A percentile compares a stretch with the other conserved stretches of the same genome.
Conservation (phyloP, 176 grass and related monocot genomes). For the Lolium perenne region DNA sequence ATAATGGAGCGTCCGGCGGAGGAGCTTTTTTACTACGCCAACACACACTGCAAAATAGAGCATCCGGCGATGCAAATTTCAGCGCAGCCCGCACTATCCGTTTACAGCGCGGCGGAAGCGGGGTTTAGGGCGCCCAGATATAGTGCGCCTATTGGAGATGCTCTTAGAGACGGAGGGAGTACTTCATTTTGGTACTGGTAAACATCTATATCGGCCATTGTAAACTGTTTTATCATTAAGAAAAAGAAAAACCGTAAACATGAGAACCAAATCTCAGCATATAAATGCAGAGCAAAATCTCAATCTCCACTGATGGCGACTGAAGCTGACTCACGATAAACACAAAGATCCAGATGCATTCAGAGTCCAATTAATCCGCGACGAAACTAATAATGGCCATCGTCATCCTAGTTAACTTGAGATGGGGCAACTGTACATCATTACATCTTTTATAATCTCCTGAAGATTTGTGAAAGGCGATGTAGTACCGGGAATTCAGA, state of each 20-base stretch:
- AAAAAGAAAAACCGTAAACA: not conserved
- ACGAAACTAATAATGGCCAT: not conserved
- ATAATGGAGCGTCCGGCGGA: no score
- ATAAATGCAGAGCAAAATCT: constrained; percentile 38
- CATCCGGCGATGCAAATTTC: no score
- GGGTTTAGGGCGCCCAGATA: no score
- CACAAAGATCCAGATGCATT: not conserved
- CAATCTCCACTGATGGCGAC: constrained; percentile 48
- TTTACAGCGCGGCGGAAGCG: no score
- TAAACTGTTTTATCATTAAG: not conserved
- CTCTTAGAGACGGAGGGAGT: no score
- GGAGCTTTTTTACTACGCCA: no score
- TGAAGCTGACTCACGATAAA: constrained; percentile 11
- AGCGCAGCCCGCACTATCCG: no score
- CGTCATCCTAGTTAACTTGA: constrained; percentile 19
- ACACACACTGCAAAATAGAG: no score
- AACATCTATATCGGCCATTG: not conserved
- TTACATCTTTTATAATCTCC: not conserved
- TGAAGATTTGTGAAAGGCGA: not conserved
- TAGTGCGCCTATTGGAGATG: no score
- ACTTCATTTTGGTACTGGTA: not conserved
- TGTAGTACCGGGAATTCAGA: not conserved
- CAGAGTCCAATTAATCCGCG: not conserved
- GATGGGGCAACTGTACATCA: constrained; percentile 1
- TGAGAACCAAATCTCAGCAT: constrained; percentile 24